Evolutionary conservation across 1,284 basidiomycete genomes (phyloP).

Genomic region (Meripilus lineatus): DNA sequence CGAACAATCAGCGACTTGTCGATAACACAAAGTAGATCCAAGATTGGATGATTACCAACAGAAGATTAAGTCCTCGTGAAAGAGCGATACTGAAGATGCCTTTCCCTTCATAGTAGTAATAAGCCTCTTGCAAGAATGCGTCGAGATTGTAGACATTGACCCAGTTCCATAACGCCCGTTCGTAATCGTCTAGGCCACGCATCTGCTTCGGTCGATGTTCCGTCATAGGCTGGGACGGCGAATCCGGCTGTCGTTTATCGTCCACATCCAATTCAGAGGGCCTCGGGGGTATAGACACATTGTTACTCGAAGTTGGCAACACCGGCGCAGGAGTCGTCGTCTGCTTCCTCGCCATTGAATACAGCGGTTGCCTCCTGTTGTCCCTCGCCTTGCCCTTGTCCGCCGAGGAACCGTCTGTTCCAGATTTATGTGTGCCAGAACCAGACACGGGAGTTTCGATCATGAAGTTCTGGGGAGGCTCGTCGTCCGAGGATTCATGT

Average conservation of each 20-base stretch:
- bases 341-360: slow-evolving; percentile 17
- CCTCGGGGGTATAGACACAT: slow-evolving; percentile 52
- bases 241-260: too few relatives aligned
- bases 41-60: slow-evolving; percentile 56
- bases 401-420: slow-evolving; percentile 22
- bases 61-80: slow-evolving; percentile 80
- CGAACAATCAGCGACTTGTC: slow-evolving; percentile 23
- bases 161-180: slow-evolving; percentile 97
- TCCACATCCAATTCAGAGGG: slow-evolving; percentile 58
- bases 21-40: slow-evolving; percentile 10
- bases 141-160: slow-evolving; percentile 98
- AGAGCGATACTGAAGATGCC: slow-evolving; percentile 94
- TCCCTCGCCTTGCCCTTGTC: too few relatives aligned
- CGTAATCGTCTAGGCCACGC: slow-evolving; percentile 77
- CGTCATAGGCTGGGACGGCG: slow-evolving; percentile 17
- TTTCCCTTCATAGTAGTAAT: slow-evolving; percentile 94
- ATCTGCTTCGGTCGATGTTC: slow-evolving; percentile 42
- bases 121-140: slow-evolving; percentile 91
- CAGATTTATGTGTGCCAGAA: slow-evolving; percentile 25
- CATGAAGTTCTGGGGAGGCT: slow-evolving; percentile 80
- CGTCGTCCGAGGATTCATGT: slow-evolving; percentile 66
- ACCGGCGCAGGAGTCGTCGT: slow-evolving; percentile 25
- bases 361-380: slow-evolving; percentile 28
- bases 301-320: slow-evolving; percentile 29
- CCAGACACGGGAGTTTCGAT: slow-evolving; percentile 54